phyloP scores from a whole-genome alignment of 257 asterid species.

The Nicotiana tomentosiformis region DNA sequence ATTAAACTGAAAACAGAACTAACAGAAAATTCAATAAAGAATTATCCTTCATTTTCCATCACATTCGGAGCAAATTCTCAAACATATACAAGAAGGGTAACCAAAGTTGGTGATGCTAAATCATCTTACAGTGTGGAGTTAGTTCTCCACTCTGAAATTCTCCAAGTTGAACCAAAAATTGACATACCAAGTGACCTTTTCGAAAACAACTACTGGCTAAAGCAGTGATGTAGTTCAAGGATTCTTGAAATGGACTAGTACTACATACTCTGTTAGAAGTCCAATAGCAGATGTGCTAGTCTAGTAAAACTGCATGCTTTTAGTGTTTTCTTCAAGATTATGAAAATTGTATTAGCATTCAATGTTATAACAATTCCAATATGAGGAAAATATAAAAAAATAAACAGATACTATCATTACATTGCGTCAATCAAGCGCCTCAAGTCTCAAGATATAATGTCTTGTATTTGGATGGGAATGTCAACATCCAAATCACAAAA shows the following conservation, averaged over 20 bases:
- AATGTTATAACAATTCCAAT: too few species aligned
- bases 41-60: slow-evolving; percentile 23
- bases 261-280: slow-evolving; percentile 27
- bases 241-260: slow-evolving; percentile 33
- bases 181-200: slow-evolving; percentile 29
- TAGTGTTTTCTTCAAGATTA: too few species aligned
- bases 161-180: slow-evolving; percentile 22
- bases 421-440: not conserved
- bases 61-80: slow-evolving; percentile 1
- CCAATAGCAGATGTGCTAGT: slow-evolving; percentile 22
- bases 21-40: too few species aligned
- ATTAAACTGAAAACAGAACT: too few species aligned
- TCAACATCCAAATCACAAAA: too few species aligned
- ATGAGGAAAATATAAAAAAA: too few species aligned
- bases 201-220: not conserved
- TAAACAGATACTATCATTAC: too few species aligned
- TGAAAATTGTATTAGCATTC: too few species aligned
- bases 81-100: slow-evolving; percentile 32
- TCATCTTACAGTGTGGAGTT: slow-evolving; percentile 25
- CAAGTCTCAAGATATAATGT: not conserved
- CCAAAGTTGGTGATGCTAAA: slow-evolving; percentile 33
- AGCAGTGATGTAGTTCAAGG: slow-evolving; percentile 25
- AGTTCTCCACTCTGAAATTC: slow-evolving; percentile 13
- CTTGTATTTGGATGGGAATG: too few species aligned
- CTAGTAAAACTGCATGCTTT: too few species aligned